These are phyloP conservation scores for Fusarium proliferatum DNA, from an alignment of 2,329 filamentous ascomycete species.

Conservation along the genomic window DNA sequence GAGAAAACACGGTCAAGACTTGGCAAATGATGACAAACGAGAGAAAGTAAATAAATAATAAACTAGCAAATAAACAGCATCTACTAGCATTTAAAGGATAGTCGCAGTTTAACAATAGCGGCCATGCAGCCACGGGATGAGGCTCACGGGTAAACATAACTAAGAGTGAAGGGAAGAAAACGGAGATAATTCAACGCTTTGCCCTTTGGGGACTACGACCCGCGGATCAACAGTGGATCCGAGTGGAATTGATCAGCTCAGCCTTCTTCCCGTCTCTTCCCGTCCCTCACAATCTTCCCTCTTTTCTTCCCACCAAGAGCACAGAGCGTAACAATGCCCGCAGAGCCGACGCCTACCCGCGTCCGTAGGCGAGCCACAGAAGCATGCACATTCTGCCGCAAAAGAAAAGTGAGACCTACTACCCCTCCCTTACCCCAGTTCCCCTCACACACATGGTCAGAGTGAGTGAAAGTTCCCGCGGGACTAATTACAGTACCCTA, in stretches of 20 bases:
- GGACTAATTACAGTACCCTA: slow-evolving; percentile 37
- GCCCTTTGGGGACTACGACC: background rate
- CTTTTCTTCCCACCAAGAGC: background rate
- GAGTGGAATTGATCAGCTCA: background rate
- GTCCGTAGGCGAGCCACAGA: slow-evolving; percentile 44
- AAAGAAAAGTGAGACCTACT: slow-evolving; percentile 42
- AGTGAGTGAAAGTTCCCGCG: background rate
- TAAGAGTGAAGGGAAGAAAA: background rate
- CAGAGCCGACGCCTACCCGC: slow-evolving; percentile 16
- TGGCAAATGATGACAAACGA: background rate
- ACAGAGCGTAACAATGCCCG: background rate
- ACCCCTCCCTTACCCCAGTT: background rate
- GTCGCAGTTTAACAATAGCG: background rate
- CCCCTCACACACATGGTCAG: background rate
- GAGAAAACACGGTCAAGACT: background rate
- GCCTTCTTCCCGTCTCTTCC: slow-evolving; percentile 17
- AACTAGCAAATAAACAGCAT: background rate
- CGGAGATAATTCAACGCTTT: slow-evolving; percentile 6
- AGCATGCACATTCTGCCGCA: slow-evolving; percentile 48
- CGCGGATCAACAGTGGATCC: slow-evolving; percentile 28
- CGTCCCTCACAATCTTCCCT: background rate
- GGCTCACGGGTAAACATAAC: background rate
- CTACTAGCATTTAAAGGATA: background rate
- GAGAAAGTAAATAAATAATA: background rate
- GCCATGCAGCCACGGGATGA: background rate